Evolutionary conservation across 164 flowering plant genomes (phyloP), one percentile per base, ranked within the genome.

Genomic region (Vitis riparia): DNA sequence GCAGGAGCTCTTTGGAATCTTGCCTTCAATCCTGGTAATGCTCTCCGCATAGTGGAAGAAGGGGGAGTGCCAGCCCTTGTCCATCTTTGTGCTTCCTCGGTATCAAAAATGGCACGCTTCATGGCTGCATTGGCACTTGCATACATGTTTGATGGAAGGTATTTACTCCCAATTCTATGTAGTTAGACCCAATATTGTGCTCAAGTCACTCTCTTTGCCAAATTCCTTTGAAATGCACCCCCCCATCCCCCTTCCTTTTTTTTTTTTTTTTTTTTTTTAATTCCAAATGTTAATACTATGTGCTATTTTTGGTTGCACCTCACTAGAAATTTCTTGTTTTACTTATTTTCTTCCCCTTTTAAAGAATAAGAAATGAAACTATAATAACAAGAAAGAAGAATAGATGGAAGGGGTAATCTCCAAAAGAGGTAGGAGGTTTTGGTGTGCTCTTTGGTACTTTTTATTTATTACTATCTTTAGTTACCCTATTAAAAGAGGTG

Each of bases 121-220:
- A 96, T 96, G 99, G 89, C 99, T 75, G 98, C 99, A 49, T 68
- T 93, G 71, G 97, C 99, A 14, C 78, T 96, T 69, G 88, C 98
- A 11, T 93, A 96, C 83, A 96, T 96, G 98, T 96, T 96, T 85
- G 99, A 96, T 75, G 98, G 97, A 61, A 93, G 99, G 99, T 89
- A 81, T 0, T 16, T 12, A 3, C 55, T 9, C 50, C n/a, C 58
- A 14, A 23, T 37, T 60, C 10, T 63, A 10, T 68, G 8, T 11
- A 11, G 50, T 3, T 55, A 3, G 27, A 32, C 59, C 29, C n/a
- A 6, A 66, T 55, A 17, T 14, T 9, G 37, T 30, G 11, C 60
- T 66, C 23, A 16, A 53, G n/a, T 13, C 16, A 15, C 48, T 16
- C 48, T 29, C 56, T 55, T 55, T 57, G 51, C 30, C 19, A 37